phyloP scores from a whole-genome alignment of 345 rosid genomes.

The Erysimum cheiranthoides region DNA sequence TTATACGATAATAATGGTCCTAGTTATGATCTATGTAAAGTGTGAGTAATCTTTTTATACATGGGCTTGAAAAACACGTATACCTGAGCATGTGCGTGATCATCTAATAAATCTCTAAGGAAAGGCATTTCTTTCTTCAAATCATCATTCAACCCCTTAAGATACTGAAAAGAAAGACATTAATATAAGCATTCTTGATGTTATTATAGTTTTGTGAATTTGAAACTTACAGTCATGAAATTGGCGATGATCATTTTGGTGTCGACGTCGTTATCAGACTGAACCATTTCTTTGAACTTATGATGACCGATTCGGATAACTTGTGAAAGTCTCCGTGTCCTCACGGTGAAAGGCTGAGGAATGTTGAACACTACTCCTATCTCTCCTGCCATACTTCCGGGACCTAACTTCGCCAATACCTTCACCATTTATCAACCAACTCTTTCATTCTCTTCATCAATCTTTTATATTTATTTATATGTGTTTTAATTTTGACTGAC shows the following conservation, averaged over 20 bases:
- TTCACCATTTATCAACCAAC: constrained; percentile 40
- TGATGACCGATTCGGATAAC: constrained; percentile 85
- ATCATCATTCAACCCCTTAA: constrained; percentile 63
- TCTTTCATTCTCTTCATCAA: background rate
- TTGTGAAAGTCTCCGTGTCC: constrained; percentile 84
- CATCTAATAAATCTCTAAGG: constrained; percentile 56
- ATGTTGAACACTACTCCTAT: constrained; percentile 88
- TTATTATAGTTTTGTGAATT: background rate
- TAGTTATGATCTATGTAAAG: no score
- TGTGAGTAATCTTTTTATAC: background rate
- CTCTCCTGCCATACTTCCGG: constrained; percentile 85
- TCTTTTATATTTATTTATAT: background rate
- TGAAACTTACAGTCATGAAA: constrained; percentile 46
- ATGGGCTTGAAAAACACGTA: constrained; percentile 16
- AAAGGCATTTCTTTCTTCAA: constrained; percentile 66
- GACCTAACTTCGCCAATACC: constrained; percentile 69
- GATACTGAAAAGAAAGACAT: constrained; percentile 52
- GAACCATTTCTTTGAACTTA: constrained; percentile 77
- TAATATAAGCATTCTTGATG: background rate
- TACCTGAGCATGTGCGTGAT: constrained; percentile 59
- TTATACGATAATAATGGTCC: no score
- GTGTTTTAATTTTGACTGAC: background rate
- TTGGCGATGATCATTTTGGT: constrained; percentile 70
- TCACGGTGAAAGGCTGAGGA: constrained; percentile 72
- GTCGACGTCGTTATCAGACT: constrained; percentile 59